Evolutionary conservation across 257 asterid genomes (phyloP).

Genomic region (Jacaranda mimosifolia): DNA sequence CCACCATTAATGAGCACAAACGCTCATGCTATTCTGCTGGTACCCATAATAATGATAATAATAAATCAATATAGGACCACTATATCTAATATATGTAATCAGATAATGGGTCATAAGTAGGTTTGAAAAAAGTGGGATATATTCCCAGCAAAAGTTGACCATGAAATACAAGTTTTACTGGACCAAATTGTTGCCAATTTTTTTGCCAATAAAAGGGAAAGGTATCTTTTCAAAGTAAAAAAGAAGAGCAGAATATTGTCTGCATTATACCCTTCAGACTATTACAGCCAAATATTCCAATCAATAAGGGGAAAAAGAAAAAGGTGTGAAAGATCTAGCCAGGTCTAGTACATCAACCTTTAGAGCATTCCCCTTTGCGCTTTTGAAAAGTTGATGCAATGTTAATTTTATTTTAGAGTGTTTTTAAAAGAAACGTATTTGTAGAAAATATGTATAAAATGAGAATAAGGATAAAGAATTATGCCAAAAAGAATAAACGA

Average conservation of each 20-base stretch:
- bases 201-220: conserved; percentile 23
- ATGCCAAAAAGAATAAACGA: neutral
- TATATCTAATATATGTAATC: neutral
- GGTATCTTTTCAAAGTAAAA: conserved; percentile 12
- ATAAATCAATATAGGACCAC: conserved; percentile 39
- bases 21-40: conserved; percentile 30
- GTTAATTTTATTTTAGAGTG: too few relatives aligned
- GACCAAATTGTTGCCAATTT: conserved; percentile 25
- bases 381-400: neutral
- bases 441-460: neutral
- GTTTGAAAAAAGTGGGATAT: conserved; percentile 36
- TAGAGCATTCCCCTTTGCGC: neutral
- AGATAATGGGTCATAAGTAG: conserved; percentile 31
- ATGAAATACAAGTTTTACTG: neutral
- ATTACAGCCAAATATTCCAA: neutral
- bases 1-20: conserved; percentile 35
- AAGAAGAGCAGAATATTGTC: neutral
- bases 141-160: conserved; percentile 41
- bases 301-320: neutral
- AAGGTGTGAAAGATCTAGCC: neutral
- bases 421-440: too few relatives aligned
- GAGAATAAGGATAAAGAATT: neutral
- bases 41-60: too few relatives aligned
- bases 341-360: neutral
- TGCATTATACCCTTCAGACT: neutral